phyloP scores from a whole-genome alignment of 129 eudicot species.

The Erigeron canadensis region DNA sequence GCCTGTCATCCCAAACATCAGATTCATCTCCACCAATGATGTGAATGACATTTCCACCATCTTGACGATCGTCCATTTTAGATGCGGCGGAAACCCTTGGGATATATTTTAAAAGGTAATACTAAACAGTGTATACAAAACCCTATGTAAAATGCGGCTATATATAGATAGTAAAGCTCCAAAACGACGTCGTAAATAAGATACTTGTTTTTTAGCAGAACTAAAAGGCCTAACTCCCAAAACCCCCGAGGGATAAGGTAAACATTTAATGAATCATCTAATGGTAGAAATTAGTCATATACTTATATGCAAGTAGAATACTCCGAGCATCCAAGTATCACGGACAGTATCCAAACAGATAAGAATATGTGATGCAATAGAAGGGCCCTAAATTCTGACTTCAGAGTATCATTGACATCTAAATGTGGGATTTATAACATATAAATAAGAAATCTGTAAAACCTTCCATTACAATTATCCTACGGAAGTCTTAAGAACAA shows the following conservation, averaged over 20 bases:
- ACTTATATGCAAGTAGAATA: constrained; percentile 8
- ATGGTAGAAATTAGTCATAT: background rate
- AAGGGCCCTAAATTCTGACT: background rate
- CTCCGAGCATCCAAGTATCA: constrained; percentile 3
- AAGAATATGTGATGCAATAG: constrained; percentile 1
- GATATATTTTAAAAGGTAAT: constrained; percentile 16
- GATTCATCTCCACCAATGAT: constrained; percentile 43
- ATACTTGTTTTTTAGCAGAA: constrained; percentile 11
- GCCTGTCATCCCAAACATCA: constrained; percentile 53
- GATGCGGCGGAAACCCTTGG: constrained; percentile 9
- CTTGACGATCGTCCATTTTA: constrained; percentile 27
- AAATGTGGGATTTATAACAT: background rate
- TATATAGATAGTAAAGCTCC: constrained; percentile 15
- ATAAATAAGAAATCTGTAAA: background rate
- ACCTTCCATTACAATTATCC: background rate
- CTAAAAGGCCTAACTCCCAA: constrained; percentile 15
- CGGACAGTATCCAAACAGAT: background rate
- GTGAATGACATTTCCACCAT: constrained; percentile 51
- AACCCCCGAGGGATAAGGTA: background rate
- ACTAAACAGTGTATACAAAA: constrained; percentile 10
- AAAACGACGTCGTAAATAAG: constrained; percentile 26
- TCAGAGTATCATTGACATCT: background rate
- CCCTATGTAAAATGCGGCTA: constrained; percentile 17
- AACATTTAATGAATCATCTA: background rate
- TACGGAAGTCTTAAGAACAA: background rate